Base-by-base conservation (phyloP, 2,329 filamentous ascomycete genomes). In the Epichloe gansuensis region DNA sequence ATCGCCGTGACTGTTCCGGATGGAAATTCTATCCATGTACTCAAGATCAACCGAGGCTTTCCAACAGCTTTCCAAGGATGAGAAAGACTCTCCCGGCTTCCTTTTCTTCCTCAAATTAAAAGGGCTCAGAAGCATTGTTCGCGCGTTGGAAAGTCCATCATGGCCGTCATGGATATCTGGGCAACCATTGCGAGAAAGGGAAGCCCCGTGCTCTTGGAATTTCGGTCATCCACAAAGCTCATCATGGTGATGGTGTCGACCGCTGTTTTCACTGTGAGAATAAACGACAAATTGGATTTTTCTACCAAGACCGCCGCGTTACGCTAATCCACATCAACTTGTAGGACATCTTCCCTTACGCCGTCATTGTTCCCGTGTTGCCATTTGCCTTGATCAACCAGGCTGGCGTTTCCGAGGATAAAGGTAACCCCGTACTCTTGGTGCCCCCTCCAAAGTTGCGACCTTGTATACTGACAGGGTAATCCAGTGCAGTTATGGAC, bases 271-370 rank as follows among this genome's bases (percentile, higher is more conserved):
- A 66, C 66, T 44, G 66, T 67, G 58, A 48, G 49, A 21, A 9
- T 2, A 7, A 6, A 15, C 9, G 17, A 39, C 23, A 23, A 11
- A 9, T 34, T 9, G 5, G 4, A 34, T 4, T 35, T 8, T 7
- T 13, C 12, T 6, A 17, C 25, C 34, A 15, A 15, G n/a, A 38
- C 7, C 37, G 21, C 4, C 4, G 17, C 17, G 17, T 17, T 23
- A 7, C 34, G 37, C n/a, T 50, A 28, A 44, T n/a, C 5, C 3
- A 34, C 11, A 12, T 15, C 17, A 23, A 17, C 13, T n/a, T 23
- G 4, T 48, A 68, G 66, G 66, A 68, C 44, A 62, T 68, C 48
- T 68, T 68, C 44, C 53, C 67, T 7, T 68, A 67, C 44, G 63
- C 61, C 25, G 65, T 68, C 46, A 61, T 68, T 47, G 64, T 67